Evolutionary conservation across 495 filamentous ascomycete genomes (phyloP), one percentile per base, ranked within the genome.

Genomic region (Cenococcum geophilum): DNA sequence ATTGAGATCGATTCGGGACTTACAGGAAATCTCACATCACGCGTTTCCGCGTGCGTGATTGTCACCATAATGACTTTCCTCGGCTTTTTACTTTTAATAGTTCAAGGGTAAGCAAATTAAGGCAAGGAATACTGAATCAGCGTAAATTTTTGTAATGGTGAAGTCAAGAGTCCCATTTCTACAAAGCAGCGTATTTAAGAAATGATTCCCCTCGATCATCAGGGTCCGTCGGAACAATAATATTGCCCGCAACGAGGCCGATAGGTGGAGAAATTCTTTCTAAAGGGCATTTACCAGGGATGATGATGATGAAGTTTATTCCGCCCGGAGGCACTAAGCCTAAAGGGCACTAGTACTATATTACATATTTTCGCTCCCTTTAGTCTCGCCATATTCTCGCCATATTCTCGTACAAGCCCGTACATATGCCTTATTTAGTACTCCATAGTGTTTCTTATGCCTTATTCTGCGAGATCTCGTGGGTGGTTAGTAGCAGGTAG

Each of bases 11-110:
- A 32, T 32, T 2, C 27, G 59, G 35, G 40, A 76, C 80, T 59
- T 78, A 86, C 84, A 36, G 91, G 91, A 77, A 96, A 96, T 70
- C 91, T 84, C 72, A 96, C 88, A 76, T 96, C 91, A 66, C 88
- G 82, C 50, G 89, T 92, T 64, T 80, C 80, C 72, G 83, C 89
- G 59, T 84, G 80, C 57, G 88, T 92, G 74, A 96, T 92, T 35
- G 86, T 92, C 66, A 95, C 84, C 79, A 81, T 84, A 35, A 22
- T 52, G 18, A 20, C 10, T 32, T 20, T 14, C 10, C 32, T 5
- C 21, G 3, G 10, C 36, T 34, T 60, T 21, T 2, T 5, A 2
- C n/a, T 22, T 21, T 1, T 18, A 37, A 20, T 35, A 12, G 1
- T 16, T 50, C 14, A 20, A 21, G 14, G 20, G 27, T 10, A 18